phyloP scores from a whole-genome alignment of 441 rosid species.

The Pelargonium cotyledonis region DNA sequence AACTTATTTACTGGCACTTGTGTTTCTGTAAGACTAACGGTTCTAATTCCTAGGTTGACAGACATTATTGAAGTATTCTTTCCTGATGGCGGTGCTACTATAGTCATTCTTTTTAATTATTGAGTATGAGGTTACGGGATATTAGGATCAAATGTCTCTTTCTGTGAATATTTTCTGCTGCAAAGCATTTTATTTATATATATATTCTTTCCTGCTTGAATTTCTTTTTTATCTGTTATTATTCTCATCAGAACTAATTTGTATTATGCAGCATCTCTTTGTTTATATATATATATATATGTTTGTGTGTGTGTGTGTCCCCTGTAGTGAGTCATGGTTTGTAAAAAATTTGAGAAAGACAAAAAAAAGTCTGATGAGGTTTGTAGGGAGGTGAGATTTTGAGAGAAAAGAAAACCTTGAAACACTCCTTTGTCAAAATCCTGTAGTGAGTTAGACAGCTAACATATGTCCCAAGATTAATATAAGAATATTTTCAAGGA shows the following conservation, averaged over 20 bases:
- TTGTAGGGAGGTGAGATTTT: neutral
- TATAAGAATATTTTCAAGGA: too few relatives aligned
- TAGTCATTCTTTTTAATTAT: neutral
- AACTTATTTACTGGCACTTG: conserved; percentile 13
- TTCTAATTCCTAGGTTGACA: conserved; percentile 8
- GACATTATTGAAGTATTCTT: neutral
- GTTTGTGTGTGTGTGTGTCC: too few relatives aligned
- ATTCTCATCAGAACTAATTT: neutral
- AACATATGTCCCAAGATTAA: neutral
- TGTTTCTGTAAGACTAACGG: neutral
- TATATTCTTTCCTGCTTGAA: neutral
- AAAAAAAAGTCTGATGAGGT: neutral
- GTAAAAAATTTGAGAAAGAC: neutral
- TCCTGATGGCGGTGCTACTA: neutral
- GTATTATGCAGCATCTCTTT: neutral
- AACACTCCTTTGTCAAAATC: neutral
- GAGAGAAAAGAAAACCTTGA: neutral
- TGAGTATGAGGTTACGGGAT: neutral
- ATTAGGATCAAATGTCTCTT: neutral
- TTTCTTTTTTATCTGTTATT: neutral
- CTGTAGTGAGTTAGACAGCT: neutral
- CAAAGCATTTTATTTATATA: conserved; percentile 1
- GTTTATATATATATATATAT: neutral
- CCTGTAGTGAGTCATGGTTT: conserved; percentile 2
- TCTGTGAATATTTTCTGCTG: conserved; percentile 2